Evolutionary conservation across 148 eudicot species (phyloP).

Genomic region (Bassia scoparia): DNA sequence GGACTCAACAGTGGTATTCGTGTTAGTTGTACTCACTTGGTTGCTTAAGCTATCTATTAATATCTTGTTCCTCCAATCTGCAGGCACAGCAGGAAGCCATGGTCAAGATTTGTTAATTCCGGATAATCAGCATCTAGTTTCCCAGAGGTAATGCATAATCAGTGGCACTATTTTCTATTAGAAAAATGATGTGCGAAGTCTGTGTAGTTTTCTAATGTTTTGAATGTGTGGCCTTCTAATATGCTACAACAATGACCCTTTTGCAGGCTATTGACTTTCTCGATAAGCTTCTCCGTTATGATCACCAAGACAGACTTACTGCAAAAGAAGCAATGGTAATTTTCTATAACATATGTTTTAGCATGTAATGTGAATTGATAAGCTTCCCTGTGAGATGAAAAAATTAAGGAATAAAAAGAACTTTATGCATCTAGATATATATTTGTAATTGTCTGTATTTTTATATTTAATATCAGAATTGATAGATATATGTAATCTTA

Average conservation of each 20-base stretch:
- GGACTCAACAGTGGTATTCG: background rate
- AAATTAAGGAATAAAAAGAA: background rate
- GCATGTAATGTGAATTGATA: background rate
- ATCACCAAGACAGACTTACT: conserved; percentile 93
- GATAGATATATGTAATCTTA: background rate
- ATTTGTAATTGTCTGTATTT: too few species aligned
- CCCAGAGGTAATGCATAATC: conserved; percentile 66
- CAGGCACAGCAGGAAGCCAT: conserved; percentile 97
- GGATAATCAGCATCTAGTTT: conserved; percentile 93
- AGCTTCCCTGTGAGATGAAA: background rate
- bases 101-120: conserved; percentile 88
- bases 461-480: background rate
- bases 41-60: background rate
- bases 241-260: background rate
- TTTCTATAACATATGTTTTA: background rate
- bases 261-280: conserved; percentile 90
- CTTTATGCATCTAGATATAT: too few species aligned
- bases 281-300: conserved; percentile 95
- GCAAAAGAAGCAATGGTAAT: conserved; percentile 98
- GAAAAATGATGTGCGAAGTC: too few species aligned
- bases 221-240: conserved; percentile 7
- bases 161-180: background rate
- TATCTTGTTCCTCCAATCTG: background rate
- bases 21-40: background rate
- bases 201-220: background rate